These are phyloP conservation scores for Metschnikowia sp. DNA, from an alignment of 805 yeast species.

Conservation along the genomic window DNA sequence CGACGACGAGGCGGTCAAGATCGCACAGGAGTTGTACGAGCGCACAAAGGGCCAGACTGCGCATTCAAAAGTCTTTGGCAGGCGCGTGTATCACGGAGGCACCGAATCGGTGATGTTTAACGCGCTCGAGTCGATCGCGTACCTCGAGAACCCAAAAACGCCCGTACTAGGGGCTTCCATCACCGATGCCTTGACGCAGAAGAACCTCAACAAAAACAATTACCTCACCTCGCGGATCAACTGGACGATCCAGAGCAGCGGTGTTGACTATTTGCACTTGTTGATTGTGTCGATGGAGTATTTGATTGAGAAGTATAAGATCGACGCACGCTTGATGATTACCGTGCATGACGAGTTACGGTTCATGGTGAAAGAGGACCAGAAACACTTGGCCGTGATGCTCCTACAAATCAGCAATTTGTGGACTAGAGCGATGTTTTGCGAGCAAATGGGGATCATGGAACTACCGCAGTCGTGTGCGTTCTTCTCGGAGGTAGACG, in stretches of 20 bases:
- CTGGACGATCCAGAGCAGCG: constrained; percentile 98
- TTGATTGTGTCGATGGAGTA: constrained; percentile 86
- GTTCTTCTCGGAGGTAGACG: constrained; percentile 89
- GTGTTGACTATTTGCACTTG: constrained; percentile 92
- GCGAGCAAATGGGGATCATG: constrained; percentile 83
- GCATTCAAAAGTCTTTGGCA: constrained; percentile 22
- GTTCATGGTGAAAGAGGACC: constrained; percentile 69
- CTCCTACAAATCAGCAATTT: constrained; percentile 84
- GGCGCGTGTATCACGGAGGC: constrained; percentile 73
- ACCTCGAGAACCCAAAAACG: constrained; percentile 74
- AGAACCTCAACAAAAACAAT: constrained; percentile 58
- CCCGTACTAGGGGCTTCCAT: constrained; percentile 94
- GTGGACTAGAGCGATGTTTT: constrained; percentile 96
- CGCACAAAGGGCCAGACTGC: constrained; percentile 70
- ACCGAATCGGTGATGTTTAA: constrained; percentile 92
- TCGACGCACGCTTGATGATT: constrained; percentile 74
- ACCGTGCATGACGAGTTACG: constrained; percentile 96
- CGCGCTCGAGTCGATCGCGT: constrained; percentile 81
- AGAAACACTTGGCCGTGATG: constrained; percentile 73
- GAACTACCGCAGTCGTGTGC: constrained; percentile 95
- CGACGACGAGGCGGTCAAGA: constrained; percentile 60
- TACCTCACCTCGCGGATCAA: constrained; percentile 89
- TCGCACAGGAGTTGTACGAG: constrained; percentile 66
- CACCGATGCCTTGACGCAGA: constrained; percentile 72
- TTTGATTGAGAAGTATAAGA: constrained; percentile 54